A percentile compares a stretch with the other conserved stretches of the same genome.
phyloP scores from a whole-genome alignment of 140 eudicot species.

The Senecio squalidus region DNA sequence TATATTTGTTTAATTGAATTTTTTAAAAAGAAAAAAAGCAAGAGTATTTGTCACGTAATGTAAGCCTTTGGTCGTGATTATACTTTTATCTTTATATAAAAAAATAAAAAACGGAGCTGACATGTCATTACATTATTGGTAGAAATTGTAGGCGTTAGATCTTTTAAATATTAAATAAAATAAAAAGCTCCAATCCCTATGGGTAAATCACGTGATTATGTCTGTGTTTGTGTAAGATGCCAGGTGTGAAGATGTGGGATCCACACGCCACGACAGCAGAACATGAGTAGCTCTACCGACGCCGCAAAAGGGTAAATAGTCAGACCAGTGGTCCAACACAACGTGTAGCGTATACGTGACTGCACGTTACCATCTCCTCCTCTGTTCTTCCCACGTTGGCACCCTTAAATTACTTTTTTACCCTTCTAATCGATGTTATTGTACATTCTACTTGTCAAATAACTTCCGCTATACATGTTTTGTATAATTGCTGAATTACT shows the following conservation, averaged over 20 bases:
- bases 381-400: constrained; percentile 25
- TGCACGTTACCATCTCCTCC: constrained; percentile 28
- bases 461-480: neutral
- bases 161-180: constrained; percentile 3
- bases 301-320: constrained; percentile 27
- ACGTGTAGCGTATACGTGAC: constrained; percentile 34
- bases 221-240: neutral
- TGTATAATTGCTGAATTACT: neutral
- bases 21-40: too few species aligned
- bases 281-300: constrained; percentile 37
- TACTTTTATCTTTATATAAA: too few species aligned
- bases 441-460: neutral
- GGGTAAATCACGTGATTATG: constrained; percentile 38
- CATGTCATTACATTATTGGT: constrained; percentile 13
- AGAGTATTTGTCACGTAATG: neutral
- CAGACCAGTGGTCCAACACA: constrained; percentile 14
- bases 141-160: constrained; percentile 24
- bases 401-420: neutral
- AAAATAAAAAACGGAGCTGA: neutral
- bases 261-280: constrained; percentile 24
- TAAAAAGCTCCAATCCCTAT: constrained; percentile 33
- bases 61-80: constrained; percentile 5
- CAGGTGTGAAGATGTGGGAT: constrained; percentile 41
- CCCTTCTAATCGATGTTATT: neutral
- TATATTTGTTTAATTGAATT: too few species aligned